Conservation (phyloP, 441 rosid species). For the Lepidium campestre region DNA sequence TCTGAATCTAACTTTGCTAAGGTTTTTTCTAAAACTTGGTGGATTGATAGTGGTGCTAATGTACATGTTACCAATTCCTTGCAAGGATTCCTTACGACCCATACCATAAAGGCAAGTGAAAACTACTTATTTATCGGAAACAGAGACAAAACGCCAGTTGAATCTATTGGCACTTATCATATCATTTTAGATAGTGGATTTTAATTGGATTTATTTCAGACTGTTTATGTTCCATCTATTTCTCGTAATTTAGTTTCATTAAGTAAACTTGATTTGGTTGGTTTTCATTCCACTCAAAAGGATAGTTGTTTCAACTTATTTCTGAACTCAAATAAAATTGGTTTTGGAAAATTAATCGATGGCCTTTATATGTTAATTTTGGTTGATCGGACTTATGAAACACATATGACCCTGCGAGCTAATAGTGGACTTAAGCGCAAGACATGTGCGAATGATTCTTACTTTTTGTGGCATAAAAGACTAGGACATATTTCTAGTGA, state of each 20-base stretch:
- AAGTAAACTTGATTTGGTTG: conserved; percentile 1
- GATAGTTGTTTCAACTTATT: background rate
- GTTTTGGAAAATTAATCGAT: background rate
- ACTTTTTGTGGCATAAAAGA: too few relatives aligned
- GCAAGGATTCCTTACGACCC: background rate
- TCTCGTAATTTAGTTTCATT: background rate
- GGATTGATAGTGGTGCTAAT: background rate
- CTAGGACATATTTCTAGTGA: too few relatives aligned
- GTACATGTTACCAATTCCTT: background rate
- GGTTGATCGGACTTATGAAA: background rate
- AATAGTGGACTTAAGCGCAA: too few relatives aligned
- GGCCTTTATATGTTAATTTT: background rate
- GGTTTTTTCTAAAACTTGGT: too few relatives aligned
- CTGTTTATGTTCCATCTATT: background rate
- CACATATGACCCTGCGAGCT: too few relatives aligned
- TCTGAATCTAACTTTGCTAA: too few relatives aligned
- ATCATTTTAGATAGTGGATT: background rate
- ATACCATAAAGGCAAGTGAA: background rate
- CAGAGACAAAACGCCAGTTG: background rate
- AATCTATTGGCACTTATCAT: background rate
- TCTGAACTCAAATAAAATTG: background rate
- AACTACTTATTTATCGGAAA: background rate
- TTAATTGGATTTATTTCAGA: background rate
- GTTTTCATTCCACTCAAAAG: background rate
- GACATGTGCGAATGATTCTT: too few relatives aligned